Evolutionary conservation across 192 early-diverging fungal species (phyloP).

Genomic region (Obelidium mucronatum): DNA sequence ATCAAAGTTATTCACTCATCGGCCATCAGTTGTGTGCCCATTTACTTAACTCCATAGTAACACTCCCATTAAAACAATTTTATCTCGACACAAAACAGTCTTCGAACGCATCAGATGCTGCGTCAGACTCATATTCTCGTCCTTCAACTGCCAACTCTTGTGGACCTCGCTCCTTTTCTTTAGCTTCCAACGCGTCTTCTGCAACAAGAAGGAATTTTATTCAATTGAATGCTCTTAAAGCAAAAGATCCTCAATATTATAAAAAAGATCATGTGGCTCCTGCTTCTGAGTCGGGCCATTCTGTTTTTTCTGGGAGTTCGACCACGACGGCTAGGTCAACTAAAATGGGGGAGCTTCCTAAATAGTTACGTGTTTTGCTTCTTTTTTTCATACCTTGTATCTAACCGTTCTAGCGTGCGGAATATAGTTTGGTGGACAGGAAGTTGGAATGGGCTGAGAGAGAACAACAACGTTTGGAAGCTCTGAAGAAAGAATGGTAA

Average conservation of each 20-base stretch:
- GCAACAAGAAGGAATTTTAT: conserved; percentile 51
- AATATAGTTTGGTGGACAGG: conserved; percentile 56
- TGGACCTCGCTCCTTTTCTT: background rate
- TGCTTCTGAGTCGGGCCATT: background rate
- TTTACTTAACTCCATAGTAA: background rate
- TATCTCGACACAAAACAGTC: background rate
- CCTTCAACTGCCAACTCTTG: conserved; percentile 42
- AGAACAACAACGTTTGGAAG: conserved; percentile 52
- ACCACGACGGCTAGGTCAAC: conserved; percentile 5
- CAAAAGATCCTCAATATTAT: conserved; percentile 23
- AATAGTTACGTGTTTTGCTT: conserved; percentile 59
- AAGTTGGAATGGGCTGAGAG: conserved; percentile 63
- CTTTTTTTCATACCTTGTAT: no score
- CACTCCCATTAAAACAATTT: background rate
- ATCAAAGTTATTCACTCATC: conserved; percentile 47
- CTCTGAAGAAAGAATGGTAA: conserved; percentile 53
- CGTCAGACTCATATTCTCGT: conserved; percentile 26
- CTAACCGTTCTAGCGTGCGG: background rate
- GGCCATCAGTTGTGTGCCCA: background rate
- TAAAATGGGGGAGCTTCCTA: conserved; percentile 56
- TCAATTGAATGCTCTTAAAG: conserved; percentile 47
- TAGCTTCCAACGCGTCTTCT: background rate
- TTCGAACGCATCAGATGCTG: background rate
- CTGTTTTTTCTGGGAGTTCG: background rate
- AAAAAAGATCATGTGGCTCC: no score